Evolutionary conservation across 148 eudicot species (phyloP).

Genomic region (Suaeda aralocaspica): DNA sequence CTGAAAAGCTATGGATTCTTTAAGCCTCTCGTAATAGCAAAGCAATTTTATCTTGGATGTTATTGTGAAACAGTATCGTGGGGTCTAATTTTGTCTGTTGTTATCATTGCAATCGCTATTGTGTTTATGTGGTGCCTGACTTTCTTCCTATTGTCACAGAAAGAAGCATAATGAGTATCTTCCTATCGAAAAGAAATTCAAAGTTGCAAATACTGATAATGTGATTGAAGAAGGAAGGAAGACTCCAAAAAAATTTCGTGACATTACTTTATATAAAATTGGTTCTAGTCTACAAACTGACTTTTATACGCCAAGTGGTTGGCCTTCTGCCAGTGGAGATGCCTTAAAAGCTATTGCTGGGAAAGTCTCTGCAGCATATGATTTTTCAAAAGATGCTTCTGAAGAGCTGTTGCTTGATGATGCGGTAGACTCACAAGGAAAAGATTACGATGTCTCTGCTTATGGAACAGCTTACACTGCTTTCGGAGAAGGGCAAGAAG

Average conservation of each 20-base stretch:
- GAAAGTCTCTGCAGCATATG: slow-evolving; percentile 83
- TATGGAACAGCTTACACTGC: slow-evolving; percentile 88
- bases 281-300: slow-evolving; percentile 48
- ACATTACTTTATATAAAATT: slow-evolving; percentile 52
- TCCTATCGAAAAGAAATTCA: slow-evolving; percentile 57
- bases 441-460: slow-evolving; percentile 42
- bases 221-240: slow-evolving; percentile 91
- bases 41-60: no score
- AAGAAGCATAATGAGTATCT: slow-evolving; percentile 56
- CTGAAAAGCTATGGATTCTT: no score
- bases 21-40: no score
- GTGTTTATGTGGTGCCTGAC: neutral
- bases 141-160: slow-evolving; percentile 32
- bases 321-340: slow-evolving; percentile 94
- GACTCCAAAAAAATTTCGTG: slow-evolving; percentile 56
- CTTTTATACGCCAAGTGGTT: slow-evolving; percentile 72
- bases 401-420: slow-evolving; percentile 25
- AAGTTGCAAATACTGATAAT: slow-evolving; percentile 67
- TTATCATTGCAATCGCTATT: neutral
- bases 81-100: neutral
- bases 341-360: slow-evolving; percentile 80
- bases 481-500: slow-evolving; percentile 68
- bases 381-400: slow-evolving; percentile 40
- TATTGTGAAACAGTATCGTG: no score
- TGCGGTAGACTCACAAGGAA: slow-evolving; percentile 7